Base-by-base conservation (phyloP, 768 basidiomycete genomes). In the Tylopilus felleus region DNA sequence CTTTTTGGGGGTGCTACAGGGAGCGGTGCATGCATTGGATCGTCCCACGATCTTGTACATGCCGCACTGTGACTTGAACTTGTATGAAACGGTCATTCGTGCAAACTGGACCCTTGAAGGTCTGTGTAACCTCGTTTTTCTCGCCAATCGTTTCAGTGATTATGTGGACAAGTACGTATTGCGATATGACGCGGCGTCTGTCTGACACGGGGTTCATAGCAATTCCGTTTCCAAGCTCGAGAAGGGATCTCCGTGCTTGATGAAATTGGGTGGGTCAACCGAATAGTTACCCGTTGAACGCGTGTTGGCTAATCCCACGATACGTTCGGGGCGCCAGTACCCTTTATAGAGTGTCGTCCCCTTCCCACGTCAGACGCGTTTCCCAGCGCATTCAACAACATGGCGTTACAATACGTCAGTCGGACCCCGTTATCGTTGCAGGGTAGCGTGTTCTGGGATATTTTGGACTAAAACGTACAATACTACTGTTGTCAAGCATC, bases 1-100 rank as follows among this genome's bases (percentile, higher is more conserved):
- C 7, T 8, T 27, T 27, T 33, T n/a, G n/a, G 27, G 33, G 47
- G 49, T 57, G 23, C 46, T 22, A 33, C 61, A 79, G 76, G 66
- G 65, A 23, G 69, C 67, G 22, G 66, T 65, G 49, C 67, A 76
- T 52, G 51, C 54, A 16, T 33, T 73, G 44, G 56, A 60, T 25
- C 47, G 58, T 51, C 81, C 83, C 58, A 88, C 86, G 44, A 73
- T 91, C 51, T 73, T 84, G 50, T 89, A 81, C 71, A 88, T 90
- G 86, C 88, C 87, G 21, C 88, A 90, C 68, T 90, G 89, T 65
- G 86, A 88, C 63, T 64, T 86, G 68, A 77, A 77, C 56, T 75
- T 90, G 25, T 88, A 90, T 66, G 86, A 91, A 64, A 75, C 71
- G 58, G 63, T 89, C 42, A 69, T 90, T 51, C 75, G 77, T 53